Base-by-base conservation (phyloP, 768 basidiomycete genomes). In the Rossbeevera mucosa region DNA sequence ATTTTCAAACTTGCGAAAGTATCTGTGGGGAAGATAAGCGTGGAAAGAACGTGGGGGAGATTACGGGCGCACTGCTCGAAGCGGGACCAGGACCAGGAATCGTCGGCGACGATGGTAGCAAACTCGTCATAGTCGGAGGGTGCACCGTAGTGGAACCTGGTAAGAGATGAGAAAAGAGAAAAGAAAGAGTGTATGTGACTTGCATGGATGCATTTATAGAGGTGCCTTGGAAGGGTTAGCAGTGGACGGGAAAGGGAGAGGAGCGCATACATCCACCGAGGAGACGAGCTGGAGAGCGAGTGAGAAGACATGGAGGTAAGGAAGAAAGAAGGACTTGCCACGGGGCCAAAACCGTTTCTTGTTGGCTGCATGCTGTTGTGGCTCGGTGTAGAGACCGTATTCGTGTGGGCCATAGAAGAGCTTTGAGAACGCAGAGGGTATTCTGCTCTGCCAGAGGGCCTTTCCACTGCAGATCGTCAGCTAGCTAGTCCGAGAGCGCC, bases 91-190 rank as follows among this genome's bases (percentile, higher is more conserved):
- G 67, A 54, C 86, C 86, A 88, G 3, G 74, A 71, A 7, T 76
- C 68, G 33, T 85, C 80, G 7, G 77, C 80, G 13, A 72, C 71
- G 25, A 80, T 76, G 3, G 65, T 61, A 0, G 78, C 81, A 78
- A 83, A 86, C 64, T 86, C 79, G 56, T 87, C 80, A 50, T 80
- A 87, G 59, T 88, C 86, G 2, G 78, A 78, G 4, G 86, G 85
- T 22, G 82, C 74, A 20, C 83, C 83, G 24, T 78, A 80, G 13
- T 88, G 86, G 38, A 78, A 80, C 43, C 67, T 69, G 26, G 5
- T 14, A 11, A 11, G 16, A 14, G 18, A 24, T 69, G 43, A 65
- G 55, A 3, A 44, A 6, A 20, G 13, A 18, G 6, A 42, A n/a
- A 5, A 20, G 31, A 24, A 14, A 13, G 45, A 8, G 16, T 6